phyloP scores from a whole-genome alignment of 768 basidiomycete species.

The Rhizopogon vesiculosus region DNA sequence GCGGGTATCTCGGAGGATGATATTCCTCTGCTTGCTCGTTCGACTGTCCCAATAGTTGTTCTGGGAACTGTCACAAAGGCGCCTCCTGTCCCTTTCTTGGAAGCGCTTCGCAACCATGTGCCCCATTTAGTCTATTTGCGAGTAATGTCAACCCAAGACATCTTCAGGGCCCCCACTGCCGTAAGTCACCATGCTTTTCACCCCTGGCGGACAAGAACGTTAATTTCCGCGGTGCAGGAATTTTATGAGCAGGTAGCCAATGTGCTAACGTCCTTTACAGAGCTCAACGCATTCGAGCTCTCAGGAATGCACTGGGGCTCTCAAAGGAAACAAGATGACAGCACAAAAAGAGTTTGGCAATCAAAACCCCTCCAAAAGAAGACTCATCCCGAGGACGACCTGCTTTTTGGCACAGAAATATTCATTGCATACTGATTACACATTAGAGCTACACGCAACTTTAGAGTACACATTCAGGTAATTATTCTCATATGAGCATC shows the following conservation, averaged over 20 bases:
- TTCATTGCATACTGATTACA: conserved; percentile 24
- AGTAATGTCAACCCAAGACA: conserved; percentile 52
- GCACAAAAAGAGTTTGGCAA: conserved; percentile 48
- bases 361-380: conserved; percentile 39
- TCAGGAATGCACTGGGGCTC: conserved; percentile 74
- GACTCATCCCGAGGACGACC: conserved; percentile 24
- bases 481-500: conserved; percentile 3
- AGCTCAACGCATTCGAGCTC: conserved; percentile 65
- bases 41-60: conserved; percentile 48
- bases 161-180: conserved; percentile 44
- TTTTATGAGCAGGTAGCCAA: conserved; percentile 61
- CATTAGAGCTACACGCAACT: background rate
- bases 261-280: conserved; percentile 52
- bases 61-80: conserved; percentile 57
- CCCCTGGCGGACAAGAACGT: conserved; percentile 14
- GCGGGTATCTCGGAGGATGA: conserved; percentile 56
- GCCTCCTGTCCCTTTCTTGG: conserved; percentile 53
- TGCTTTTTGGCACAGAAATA: conserved; percentile 25
- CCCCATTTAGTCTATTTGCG: conserved; percentile 62
- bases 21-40: conserved; percentile 43
- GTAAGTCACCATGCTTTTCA: conserved; percentile 32
- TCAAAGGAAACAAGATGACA: conserved; percentile 37
- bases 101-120: conserved; percentile 50
- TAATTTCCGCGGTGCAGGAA: conserved; percentile 32
- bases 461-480: conserved; percentile 3